These are phyloP conservation scores for Sporothrix euskadiensis DNA, from an alignment of 2,329 filamentous ascomycete genomes.

Conservation along the genomic window DNA sequence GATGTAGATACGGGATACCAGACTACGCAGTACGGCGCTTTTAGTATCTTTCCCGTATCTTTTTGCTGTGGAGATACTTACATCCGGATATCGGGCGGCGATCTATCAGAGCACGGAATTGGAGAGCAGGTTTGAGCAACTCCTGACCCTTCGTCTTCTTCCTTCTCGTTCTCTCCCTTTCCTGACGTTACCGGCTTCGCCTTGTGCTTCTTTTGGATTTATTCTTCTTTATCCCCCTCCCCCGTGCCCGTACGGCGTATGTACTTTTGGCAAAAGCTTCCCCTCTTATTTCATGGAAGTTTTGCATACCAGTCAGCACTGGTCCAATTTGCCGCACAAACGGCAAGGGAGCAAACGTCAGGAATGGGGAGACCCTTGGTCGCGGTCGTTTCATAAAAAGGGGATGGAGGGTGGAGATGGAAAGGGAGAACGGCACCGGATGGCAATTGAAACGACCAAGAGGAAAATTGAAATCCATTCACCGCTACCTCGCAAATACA, in stretches of 20 bases:
- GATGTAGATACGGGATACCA: not conserved
- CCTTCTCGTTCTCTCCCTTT: not conserved
- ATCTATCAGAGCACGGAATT: not conserved
- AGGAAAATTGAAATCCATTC: not conserved
- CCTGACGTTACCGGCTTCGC: not conserved
- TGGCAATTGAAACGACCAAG: constrained; percentile 19
- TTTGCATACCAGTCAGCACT: constrained; percentile 12
- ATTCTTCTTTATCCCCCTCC: not conserved
- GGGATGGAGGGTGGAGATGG: constrained; percentile 4
- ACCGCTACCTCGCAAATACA: constrained; percentile 7
- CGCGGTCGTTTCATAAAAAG: constrained; percentile 23
- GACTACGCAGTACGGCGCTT: not conserved
- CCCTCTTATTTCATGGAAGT: not conserved
- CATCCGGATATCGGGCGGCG: not conserved
- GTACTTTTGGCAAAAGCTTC: not conserved
- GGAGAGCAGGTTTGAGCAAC: constrained; percentile 19
- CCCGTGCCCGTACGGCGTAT: not conserved
- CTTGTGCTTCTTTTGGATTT: not conserved
- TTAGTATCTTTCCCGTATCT: not conserved
- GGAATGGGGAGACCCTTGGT: constrained; percentile 22
- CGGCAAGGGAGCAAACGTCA: constrained; percentile 22
- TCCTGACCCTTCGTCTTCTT: not conserved
- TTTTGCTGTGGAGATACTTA: not conserved
- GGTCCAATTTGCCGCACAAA: constrained; percentile 20
- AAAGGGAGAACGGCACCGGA: constrained; percentile 19